Evolutionary conservation across 768 basidiomycete genomes (phyloP).

Genomic region (Termitomyces bulborhizus): DNA sequence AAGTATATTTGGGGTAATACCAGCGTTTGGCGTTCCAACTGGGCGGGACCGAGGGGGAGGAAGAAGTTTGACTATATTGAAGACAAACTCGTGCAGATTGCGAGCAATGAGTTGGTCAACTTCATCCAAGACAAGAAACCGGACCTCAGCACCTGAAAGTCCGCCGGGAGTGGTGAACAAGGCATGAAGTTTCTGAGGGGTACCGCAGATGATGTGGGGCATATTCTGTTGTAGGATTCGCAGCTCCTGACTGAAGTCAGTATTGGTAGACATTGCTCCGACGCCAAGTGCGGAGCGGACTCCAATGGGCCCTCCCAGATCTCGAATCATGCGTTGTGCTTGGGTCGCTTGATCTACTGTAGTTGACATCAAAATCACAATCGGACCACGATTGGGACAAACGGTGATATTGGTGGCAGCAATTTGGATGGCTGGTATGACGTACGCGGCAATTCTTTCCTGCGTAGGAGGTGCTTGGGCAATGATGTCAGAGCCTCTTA

Average conservation of each 20-base stretch:
- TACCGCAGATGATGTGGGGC: constrained; percentile 95
- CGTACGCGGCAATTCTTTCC: constrained; percentile 96
- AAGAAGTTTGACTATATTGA: constrained; percentile 86
- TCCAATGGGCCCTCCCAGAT: constrained; percentile 89
- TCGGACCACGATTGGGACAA: constrained; percentile 66
- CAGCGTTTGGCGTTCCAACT: constrained; percentile 33
- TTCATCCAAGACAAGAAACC: constrained; percentile 94
- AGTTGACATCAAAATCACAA: constrained; percentile 93
- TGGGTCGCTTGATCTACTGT: constrained; percentile 99
- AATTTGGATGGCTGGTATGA: constrained; percentile 85
- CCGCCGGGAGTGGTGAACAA: constrained; percentile 80
- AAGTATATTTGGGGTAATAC: constrained; percentile 25
- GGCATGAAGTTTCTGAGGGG: constrained; percentile 93
- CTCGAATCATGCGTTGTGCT: constrained; percentile 91
- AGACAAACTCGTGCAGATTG: constrained; percentile 92
- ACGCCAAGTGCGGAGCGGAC: constrained; percentile 87
- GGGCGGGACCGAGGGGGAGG: constrained; percentile 81
- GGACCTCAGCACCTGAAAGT: constrained; percentile 75
- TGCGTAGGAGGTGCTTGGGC: constrained; percentile 98
- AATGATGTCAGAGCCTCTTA: constrained; percentile 93
- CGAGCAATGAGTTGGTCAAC: constrained; percentile 97
- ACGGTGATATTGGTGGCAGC: constrained; percentile 59
- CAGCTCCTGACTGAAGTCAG: constrained; percentile 68
- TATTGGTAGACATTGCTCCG: constrained; percentile 60
- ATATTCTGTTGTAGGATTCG: constrained; percentile 84